Percentiles rank a stretch among this genome's conserved stretches.
Conservation (phyloP, 2,329 filamentous ascomycete genomes). For the Calonectria honghensis region DNA sequence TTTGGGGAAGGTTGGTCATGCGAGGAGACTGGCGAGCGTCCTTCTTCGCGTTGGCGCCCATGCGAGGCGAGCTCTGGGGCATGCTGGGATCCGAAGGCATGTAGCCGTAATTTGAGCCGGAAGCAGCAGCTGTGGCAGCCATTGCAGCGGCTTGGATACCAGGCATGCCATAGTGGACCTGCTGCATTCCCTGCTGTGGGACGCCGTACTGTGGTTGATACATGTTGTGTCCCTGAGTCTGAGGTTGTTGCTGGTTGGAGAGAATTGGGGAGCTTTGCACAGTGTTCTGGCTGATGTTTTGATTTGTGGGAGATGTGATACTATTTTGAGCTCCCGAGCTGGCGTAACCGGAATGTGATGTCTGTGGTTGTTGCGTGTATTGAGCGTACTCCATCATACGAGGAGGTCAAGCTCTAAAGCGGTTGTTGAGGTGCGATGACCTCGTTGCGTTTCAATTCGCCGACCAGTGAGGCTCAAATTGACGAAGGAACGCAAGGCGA, state of each 20-base stretch:
- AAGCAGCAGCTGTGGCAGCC: constrained; percentile 92
- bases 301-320: constrained; percentile 85
- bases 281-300: constrained; percentile 79
- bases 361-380: constrained; percentile 80
- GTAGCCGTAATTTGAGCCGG: constrained; percentile 85
- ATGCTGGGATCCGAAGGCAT: constrained; percentile 82
- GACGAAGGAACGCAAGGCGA: constrained; percentile 41
- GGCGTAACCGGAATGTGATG: constrained; percentile 79
- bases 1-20: constrained; percentile 77
- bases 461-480: constrained; percentile 42
- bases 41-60: constrained; percentile 83
- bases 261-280: constrained; percentile 88
- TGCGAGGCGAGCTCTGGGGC: constrained; percentile 84
- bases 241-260: constrained; percentile 81
- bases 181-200: constrained; percentile 82
- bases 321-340: constrained; percentile 72
- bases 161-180: constrained; percentile 81
- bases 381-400: constrained; percentile 84
- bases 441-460: constrained; percentile 54
- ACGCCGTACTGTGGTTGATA: constrained; percentile 88
- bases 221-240: constrained; percentile 82
- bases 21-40: constrained; percentile 86
- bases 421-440: constrained; percentile 54
- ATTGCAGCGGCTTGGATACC: constrained; percentile 93
- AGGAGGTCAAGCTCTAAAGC: constrained; percentile 52